A percentile compares a stretch with the other conserved stretches of the same genome.
Conservation (phyloP, 2,329 filamentous ascomycete species). For the Diaporthe capsici region DNA sequence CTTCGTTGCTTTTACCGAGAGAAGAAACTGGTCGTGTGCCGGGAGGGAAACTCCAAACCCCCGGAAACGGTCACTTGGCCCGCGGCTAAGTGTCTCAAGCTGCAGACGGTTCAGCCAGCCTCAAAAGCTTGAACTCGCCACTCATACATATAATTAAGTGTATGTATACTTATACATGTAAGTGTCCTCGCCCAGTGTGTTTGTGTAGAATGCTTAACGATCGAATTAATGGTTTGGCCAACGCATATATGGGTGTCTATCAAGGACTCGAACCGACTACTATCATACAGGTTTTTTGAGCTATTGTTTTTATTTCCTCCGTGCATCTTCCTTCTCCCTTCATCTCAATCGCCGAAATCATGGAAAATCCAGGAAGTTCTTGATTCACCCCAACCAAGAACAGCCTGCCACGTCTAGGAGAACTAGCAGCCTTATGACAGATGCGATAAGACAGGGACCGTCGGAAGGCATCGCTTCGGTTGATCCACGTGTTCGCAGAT, state of each 20-base stretch:
- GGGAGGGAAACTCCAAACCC: neutral
- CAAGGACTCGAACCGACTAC: neutral
- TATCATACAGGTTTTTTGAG: slow-evolving; percentile 17
- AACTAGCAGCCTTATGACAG: neutral
- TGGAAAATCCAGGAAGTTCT: slow-evolving; percentile 20
- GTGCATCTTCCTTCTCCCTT: slow-evolving; percentile 1
- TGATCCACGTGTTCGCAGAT: neutral
- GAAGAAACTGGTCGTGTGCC: neutral
- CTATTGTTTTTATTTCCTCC: slow-evolving; percentile 15
- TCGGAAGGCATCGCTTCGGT: neutral
- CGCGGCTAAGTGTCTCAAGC: neutral
- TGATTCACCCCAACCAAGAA: slow-evolving; percentile 31
- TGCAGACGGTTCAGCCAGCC: slow-evolving; percentile 15
- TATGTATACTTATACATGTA: neutral
- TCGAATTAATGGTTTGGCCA: slow-evolving; percentile 2
- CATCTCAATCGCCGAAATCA: slow-evolving; percentile 25
- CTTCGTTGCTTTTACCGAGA: slow-evolving; percentile 1
- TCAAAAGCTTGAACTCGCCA: neutral
- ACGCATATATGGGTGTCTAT: slow-evolving; percentile 20
- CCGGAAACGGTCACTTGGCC: slow-evolving; percentile 24
- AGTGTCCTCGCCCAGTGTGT: neutral
- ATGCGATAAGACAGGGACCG: neutral
- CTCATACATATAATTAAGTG: neutral
- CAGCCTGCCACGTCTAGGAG: neutral
- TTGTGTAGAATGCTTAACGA: neutral